Evolutionary conservation across 192 early-diverging fungal species (phyloP).

Genomic region (Rhizoclosmatium sp.): DNA sequence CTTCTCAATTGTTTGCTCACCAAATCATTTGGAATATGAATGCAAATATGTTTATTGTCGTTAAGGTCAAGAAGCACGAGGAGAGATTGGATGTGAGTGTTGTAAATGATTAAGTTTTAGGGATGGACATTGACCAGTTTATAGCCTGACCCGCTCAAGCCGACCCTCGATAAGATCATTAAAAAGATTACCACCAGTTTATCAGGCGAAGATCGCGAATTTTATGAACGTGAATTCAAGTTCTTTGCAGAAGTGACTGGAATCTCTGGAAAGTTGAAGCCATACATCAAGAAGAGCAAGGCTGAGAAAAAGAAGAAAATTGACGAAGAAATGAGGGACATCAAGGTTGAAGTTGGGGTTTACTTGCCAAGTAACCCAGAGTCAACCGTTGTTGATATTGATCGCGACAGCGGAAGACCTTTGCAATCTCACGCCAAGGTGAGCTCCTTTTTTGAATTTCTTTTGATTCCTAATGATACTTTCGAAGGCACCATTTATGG

Average conservation of each 20-base stretch:
- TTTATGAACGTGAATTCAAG: constrained; percentile 95
- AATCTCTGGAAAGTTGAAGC: constrained; percentile 97
- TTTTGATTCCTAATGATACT: constrained; percentile 15
- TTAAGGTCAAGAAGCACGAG: constrained; percentile 62
- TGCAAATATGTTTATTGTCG: constrained; percentile 89
- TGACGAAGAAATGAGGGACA: constrained; percentile 96
- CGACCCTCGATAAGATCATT: constrained; percentile 88
- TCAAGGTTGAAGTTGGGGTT: constrained; percentile 94
- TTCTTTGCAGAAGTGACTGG: constrained; percentile 97
- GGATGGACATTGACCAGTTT: neutral
- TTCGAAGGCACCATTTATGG: constrained; percentile 93
- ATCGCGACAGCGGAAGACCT: constrained; percentile 91
- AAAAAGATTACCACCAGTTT: constrained; percentile 77
- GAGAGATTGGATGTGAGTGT: constrained; percentile 43
- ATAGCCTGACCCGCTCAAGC: constrained; percentile 85
- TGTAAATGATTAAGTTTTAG: constrained; percentile 27
- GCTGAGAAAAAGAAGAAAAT: constrained; percentile 98
- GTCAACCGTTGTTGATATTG: constrained; percentile 92
- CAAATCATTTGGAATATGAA: constrained; percentile 99
- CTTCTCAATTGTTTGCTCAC: constrained; percentile 97
- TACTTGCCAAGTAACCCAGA: constrained; percentile 99
- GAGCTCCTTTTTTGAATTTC: constrained; percentile 1
- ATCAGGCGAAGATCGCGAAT: constrained; percentile 86
- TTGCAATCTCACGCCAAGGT: constrained; percentile 97
- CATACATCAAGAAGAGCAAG: constrained; percentile 84